A percentile compares a stretch with the other conserved stretches of the same genome.
These are phyloP conservation scores for Ceratocystis harringtonii DNA, from an alignment of 2,329 filamentous ascomycete species.

Conservation along the genomic window DNA sequence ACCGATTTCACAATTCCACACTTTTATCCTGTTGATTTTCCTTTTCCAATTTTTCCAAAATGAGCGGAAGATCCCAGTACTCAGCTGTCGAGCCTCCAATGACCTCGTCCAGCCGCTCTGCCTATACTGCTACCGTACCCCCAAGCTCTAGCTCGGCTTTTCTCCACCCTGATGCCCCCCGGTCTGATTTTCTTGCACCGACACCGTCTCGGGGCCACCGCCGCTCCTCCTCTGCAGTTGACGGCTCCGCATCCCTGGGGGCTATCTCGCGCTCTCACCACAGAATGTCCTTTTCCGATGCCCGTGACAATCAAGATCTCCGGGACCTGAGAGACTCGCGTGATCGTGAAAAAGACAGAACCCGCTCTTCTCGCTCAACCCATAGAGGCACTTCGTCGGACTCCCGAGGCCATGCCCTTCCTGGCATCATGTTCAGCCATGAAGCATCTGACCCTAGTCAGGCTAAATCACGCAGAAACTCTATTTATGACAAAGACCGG, in stretches of 20 bases:
- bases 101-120: background rate
- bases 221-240: constrained; percentile 12
- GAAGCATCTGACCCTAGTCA: constrained; percentile 32
- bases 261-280: constrained; percentile 20
- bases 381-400: constrained; percentile 28
- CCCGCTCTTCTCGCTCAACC: constrained; percentile 25
- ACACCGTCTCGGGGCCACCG: constrained; percentile 21
- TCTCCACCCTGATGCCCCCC: constrained; percentile 10
- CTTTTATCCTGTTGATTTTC: background rate
- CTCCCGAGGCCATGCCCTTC: constrained; percentile 27
- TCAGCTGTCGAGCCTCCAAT: constrained; percentile 8
- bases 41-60: background rate
- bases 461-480: constrained; percentile 20
- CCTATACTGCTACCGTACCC: constrained; percentile 5
- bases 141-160: background rate
- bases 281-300: constrained; percentile 16
- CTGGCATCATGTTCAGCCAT: constrained; percentile 38
- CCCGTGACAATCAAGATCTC: background rate
- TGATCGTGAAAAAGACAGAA: constrained; percentile 8
- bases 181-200: constrained; percentile 19
- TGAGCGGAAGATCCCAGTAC: constrained; percentile 16
- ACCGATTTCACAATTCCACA: background rate
- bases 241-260: constrained; percentile 9
- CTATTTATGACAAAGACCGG: constrained; percentile 9
- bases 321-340: background rate